These are phyloP conservation scores for Gyrodon lividus DNA, from an alignment of 768 basidiomycete genomes.

Conservation along the genomic window DNA sequence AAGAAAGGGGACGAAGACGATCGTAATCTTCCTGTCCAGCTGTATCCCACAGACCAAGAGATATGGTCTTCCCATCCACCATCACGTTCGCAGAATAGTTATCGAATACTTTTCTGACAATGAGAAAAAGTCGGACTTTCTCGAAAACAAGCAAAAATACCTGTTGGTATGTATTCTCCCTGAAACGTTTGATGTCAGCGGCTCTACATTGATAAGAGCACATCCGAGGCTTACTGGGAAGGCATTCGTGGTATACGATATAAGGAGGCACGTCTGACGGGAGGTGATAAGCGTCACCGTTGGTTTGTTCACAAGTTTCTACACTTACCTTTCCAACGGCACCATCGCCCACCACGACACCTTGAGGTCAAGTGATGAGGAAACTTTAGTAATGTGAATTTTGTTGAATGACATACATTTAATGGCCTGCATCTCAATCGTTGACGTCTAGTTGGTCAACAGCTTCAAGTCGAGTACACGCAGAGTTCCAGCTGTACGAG, in stretches of 20 bases:
- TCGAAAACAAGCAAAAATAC: constrained; percentile 38
- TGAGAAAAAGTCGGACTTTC: constrained; percentile 8
- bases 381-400: constrained; percentile 17
- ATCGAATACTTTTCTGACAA: constrained; percentile 74
- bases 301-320: constrained; percentile 4
- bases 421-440: constrained; percentile 75
- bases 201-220: constrained; percentile 9
- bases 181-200: constrained; percentile 33
- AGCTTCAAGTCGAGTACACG: constrained; percentile 3
- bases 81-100: constrained; percentile 99
- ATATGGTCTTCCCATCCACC: constrained; percentile 98
- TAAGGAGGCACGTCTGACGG: constrained; percentile 90
- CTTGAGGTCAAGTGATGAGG: constrained; percentile 45
- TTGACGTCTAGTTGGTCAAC: constrained; percentile 16
- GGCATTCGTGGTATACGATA: constrained; percentile 98
- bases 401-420: constrained; percentile 62
- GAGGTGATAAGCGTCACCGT: constrained; percentile 12
- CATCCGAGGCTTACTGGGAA: constrained; percentile 69
- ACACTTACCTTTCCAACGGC: constrained; percentile 90
- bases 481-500: constrained; percentile 12
- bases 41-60: constrained; percentile 99
- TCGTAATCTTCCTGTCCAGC: constrained; percentile 99
- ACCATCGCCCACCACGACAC: constrained; percentile 98
- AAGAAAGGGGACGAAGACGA: constrained; percentile 94
- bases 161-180: constrained; percentile 97